Evolutionary conservation across 768 basidiomycete species (phyloP), one percentile per base, ranked within the genome.

Genomic region (Cystofilobasidium ferigula): DNA sequence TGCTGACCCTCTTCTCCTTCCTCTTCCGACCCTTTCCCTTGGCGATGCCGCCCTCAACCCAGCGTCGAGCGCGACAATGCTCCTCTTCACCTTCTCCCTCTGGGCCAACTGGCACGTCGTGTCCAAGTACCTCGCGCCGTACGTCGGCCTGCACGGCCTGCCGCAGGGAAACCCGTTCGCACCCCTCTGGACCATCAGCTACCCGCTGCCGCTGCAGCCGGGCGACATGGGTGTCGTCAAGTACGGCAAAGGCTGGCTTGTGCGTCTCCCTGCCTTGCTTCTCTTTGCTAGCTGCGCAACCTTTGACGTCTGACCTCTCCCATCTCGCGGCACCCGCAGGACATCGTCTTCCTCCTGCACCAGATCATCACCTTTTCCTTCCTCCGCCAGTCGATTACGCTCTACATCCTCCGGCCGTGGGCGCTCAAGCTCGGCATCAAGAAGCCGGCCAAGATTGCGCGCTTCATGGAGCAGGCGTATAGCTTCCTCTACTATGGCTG

Each of bases 391-490:
- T 72, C 79, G 51, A 73, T 90, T 74, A 83, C 85, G 22, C 70
- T 87, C 72, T 82, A 82, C 63, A 40, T 89, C 14, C 83, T 84
- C 51, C 78, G 79, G 28, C 88, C 87, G 1, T 69, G 91, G 42
- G 92, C 86, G 0, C 81, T 78, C 38, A 79, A 80, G 66, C 84
- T 86, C 63, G 87, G 91, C 2, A 81, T 99, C 57, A 82, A 83
- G 80, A 69, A 75, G 77, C 13, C 3, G 51, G 65, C 73, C 73
- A 95, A 93, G 75, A 75, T 91, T 18, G 83, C 85, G 62, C 80
- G 94, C 40, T 97, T 97, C 72, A 88, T 85, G 24, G 94, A 99
- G 77, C 94, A 94, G 73, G 75, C 83, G 0, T 95, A 99, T 75
- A 88, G 91, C 0, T 59, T 88, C 53, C 69, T 88, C 18, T 99